These are phyloP conservation scores for Kwoniella mangroviensis DNA, from an alignment of 768 basidiomycete genomes.

Conservation along the genomic window DNA sequence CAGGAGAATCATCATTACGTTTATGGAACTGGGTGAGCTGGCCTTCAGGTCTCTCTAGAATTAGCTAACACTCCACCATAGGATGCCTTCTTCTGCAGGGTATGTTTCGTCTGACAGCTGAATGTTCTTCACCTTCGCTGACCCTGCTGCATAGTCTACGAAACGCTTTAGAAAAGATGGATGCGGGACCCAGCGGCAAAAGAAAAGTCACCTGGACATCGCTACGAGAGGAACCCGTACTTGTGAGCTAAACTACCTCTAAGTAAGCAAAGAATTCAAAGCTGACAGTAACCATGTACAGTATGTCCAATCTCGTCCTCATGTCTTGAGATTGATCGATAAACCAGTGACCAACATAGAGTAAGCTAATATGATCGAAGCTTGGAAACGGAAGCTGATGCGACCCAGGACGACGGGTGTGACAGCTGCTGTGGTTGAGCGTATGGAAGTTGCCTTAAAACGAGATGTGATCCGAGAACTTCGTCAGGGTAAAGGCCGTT, in stretches of 20 bases:
- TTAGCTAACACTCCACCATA: slow-evolving; percentile 58
- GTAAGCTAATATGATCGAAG: slow-evolving; percentile 61
- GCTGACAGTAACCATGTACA: slow-evolving; percentile 15
- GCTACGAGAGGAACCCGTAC: slow-evolving; percentile 92
- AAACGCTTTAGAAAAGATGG: slow-evolving; percentile 74
- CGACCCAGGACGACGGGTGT: slow-evolving; percentile 82
- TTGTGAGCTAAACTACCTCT: slow-evolving; percentile 56
- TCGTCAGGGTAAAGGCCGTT: slow-evolving; percentile 69
- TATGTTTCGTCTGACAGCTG: slow-evolving; percentile 51
- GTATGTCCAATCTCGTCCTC: slow-evolving; percentile 64
- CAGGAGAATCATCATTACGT: slow-evolving; percentile 61
- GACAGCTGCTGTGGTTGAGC: slow-evolving; percentile 84
- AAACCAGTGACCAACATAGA: slow-evolving; percentile 93
- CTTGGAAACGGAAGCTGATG: slow-evolving; percentile 2
- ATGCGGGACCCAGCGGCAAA: slow-evolving; percentile 75
- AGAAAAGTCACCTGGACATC: slow-evolving; percentile 92
- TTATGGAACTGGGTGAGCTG: slow-evolving; percentile 60
- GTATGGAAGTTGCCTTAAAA: slow-evolving; percentile 87
- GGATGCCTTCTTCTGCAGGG: slow-evolving; percentile 95
- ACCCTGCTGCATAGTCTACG: slow-evolving; percentile 65
- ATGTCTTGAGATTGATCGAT: slow-evolving; percentile 85
- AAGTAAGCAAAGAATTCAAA: neutral
- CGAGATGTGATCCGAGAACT: slow-evolving; percentile 83
- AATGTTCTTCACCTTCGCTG: neutral
- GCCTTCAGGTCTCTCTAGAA: neutral